phyloP scores from a whole-genome alignment of 345 rosid genomes.

The Ceriops tagal region DNA sequence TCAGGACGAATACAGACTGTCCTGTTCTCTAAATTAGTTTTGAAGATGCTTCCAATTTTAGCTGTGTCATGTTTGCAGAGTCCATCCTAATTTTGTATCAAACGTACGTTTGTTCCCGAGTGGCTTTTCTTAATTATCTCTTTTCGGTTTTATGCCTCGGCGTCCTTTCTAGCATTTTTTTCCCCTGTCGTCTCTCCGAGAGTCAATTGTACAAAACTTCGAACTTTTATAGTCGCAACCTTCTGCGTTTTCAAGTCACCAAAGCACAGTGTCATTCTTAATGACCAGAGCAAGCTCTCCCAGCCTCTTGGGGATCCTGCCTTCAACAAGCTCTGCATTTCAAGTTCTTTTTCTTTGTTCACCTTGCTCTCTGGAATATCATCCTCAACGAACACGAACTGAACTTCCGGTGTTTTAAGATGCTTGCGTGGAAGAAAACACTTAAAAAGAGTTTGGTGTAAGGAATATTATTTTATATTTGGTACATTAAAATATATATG shows the following conservation, averaged over 20 bases:
- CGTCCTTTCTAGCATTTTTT: conserved; percentile 21
- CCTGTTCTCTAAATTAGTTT: conserved; percentile 15
- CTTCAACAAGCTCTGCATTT: conserved; percentile 89
- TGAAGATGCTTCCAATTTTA: not conserved
- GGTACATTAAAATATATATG: too few relatives aligned
- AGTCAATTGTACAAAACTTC: conserved; percentile 63
- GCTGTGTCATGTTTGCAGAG: not conserved
- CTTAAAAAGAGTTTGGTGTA: too few relatives aligned
- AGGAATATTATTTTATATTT: too few relatives aligned
- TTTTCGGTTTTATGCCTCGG: not conserved
- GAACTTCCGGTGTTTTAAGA: conserved; percentile 52
- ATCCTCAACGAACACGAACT: conserved; percentile 67
- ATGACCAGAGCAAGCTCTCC: conserved; percentile 70
- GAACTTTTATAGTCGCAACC: conserved; percentile 67
- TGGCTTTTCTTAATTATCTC: too few relatives aligned
- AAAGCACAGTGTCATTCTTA: conserved; percentile 56
- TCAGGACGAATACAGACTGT: conserved; percentile 1
- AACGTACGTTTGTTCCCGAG: too few relatives aligned
- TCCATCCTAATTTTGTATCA: not conserved
- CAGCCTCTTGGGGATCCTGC: conserved; percentile 78
- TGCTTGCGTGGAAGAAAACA: not conserved
- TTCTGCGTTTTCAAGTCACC: conserved; percentile 79
- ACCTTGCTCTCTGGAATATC: conserved; percentile 51
- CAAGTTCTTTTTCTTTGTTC: conserved; percentile 65
- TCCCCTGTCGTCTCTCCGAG: conserved; percentile 56